Evolutionary conservation across 805 yeast genomes (phyloP), one percentile per base, ranked within the genome.

Genomic region (Metschnikowia gelsemii): DNA sequence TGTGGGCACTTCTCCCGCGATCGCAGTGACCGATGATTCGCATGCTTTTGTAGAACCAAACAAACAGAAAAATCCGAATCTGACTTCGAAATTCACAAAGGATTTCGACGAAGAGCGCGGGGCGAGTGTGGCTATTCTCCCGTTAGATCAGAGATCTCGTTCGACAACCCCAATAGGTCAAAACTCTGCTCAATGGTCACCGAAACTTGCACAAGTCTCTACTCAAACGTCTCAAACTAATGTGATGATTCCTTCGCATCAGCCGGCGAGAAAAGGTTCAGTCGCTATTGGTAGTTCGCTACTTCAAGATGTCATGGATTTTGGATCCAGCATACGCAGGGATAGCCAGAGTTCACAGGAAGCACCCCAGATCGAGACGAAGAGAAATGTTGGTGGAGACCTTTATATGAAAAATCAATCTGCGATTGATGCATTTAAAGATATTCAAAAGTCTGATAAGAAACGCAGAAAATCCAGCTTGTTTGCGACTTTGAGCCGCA

Each of bases 331-430:
- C 8, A 38, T 49, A n/a, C 42, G 61, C 5, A 45, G 52, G n/a
- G 58, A 57, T 4, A 57, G 61, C 30, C 35, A 46, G 4, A 51
- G 55, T 4, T 49, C 51, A 12, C 51, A n/a, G 20, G 73, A 67
- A 45, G 75, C 74, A 1, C 69, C 70, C 3, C 72, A 66, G 50
- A 60, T 70, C 22, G 75, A 70, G 49, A 70, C 75, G 2, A 70
- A 68, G 47, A 49, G 75, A 31, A 69, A 70, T 43, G 75, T 70
- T 5, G 73, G 66, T 2, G 75, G 75, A 9, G 74, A 70, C 44
- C 55, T 70, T 27, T 70, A 70, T 54, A 47, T 70, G 46, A 60
- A 56, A 38, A 70, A 69, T 45, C 75, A 70, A 45, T 60, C 71
- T 1, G 61, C 60, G 1, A 67, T 68, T 9, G 74, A 70, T 30